Evolutionary conservation across 352 stramenopile genomes (phyloP), one percentile per base, ranked within the genome.

Genomic region (Phytophthora lateralis): DNA sequence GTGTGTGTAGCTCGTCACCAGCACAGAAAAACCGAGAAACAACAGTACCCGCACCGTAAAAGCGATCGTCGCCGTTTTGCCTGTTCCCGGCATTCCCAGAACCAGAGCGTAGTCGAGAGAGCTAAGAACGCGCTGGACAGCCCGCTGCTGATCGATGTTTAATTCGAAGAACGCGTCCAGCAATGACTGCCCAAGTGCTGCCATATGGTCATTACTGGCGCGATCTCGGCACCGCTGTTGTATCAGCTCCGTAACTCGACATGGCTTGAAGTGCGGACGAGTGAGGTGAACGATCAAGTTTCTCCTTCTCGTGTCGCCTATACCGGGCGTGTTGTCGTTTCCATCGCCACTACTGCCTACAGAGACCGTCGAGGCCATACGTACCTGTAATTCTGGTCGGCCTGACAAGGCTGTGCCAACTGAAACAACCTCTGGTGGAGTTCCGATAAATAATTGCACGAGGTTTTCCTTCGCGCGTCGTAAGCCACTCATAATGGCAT

Each of bases 1-100:
- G 73, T 99, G 96, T 3, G 98, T 99, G 69, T 99, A 99, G 38
- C 91, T 97, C 21, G 96, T 98, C 26, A 99, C 81, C 6, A 99
- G 77, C 27, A 99, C 97, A 10, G 92, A 93, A 52, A 97, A 93
- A 1, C 96, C 96, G 12, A 91, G 67, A 26, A 91, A 95, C 12
- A 98, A 68, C 39, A 99, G 63, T 18, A 98, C 70, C 6, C 93
- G 82, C 47, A 98, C 92, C 3, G 98, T 78, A 55, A 99, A 99
- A 32, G 88, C 82, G 39, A 99, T 97, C 10, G 95, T 99, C 32
- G 88, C 97, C 0, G 96, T 98, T 73, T 99, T 99, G 24, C 97
- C 97, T 5, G 95, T 98, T 43, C 95, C 96, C 5, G 96, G 96
- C 77, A 99, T 96, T 43, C 96, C 97, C 47, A 98, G 78, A 26